These are phyloP conservation scores for Arthroderma sp. DNA, from an alignment of 2,329 filamentous ascomycete genomes.

Conservation along the genomic window DNA sequence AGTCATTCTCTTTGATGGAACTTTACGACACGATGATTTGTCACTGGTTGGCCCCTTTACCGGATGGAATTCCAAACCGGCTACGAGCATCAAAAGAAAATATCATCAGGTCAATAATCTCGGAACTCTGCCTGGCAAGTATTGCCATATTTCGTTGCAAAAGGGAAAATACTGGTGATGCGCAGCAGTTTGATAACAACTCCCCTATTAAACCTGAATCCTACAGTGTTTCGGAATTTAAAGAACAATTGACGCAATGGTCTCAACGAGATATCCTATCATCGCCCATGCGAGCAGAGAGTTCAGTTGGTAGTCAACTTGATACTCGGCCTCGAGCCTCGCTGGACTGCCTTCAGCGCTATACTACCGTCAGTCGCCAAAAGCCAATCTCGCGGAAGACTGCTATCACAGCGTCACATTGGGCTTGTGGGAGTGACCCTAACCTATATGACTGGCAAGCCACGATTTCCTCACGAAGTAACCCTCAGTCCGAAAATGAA, in stretches of 20 bases:
- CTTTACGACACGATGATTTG: slow-evolving; percentile 28
- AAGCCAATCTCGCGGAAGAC: slow-evolving; percentile 18
- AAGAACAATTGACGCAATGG: neutral
- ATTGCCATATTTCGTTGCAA: slow-evolving; percentile 13
- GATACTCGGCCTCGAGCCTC: neutral
- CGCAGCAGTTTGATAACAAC: neutral
- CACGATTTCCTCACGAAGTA: slow-evolving; percentile 8
- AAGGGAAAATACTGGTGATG: neutral
- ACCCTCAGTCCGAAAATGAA: neutral
- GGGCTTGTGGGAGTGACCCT: slow-evolving; percentile 26
- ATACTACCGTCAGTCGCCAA: slow-evolving; percentile 20
- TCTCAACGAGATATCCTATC: neutral
- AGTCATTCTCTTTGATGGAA: slow-evolving; percentile 8
- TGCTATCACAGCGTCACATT: slow-evolving; percentile 26
- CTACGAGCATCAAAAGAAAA: slow-evolving; percentile 31
- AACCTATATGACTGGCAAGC: slow-evolving; percentile 26
- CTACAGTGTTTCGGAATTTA: neutral
- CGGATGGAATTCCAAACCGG: slow-evolving; percentile 24
- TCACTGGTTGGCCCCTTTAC: slow-evolving; percentile 27
- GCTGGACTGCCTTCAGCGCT: slow-evolving; percentile 19
- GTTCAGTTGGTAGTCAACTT: neutral
- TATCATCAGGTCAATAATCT: slow-evolving; percentile 25
- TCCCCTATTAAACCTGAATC: neutral
- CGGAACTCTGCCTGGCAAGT: slow-evolving; percentile 28
- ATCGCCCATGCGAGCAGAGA: neutral